These are phyloP conservation scores for Cladophialophora carrionii DNA, from an alignment of 2,329 filamentous ascomycete genomes.

Conservation along the genomic window DNA sequence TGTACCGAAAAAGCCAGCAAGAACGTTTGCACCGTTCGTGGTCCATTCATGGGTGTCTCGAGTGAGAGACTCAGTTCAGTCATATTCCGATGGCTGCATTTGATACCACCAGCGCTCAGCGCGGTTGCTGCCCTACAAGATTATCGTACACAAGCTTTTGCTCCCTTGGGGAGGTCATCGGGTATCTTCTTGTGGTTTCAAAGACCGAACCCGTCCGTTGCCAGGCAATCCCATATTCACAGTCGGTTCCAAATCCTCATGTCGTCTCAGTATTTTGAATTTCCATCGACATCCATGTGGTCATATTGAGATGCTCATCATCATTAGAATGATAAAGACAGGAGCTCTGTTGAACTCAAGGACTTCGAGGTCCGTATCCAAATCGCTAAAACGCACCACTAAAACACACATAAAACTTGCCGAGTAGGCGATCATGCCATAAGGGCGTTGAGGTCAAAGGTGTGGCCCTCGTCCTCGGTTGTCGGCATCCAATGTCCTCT, in stretches of 20 bases:
- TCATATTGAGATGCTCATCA: background rate
- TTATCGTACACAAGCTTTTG: constrained; percentile 31
- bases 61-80: background rate
- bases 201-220: constrained; percentile 7
- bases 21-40: background rate
- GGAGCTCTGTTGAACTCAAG: constrained; percentile 10
- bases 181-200: constrained; percentile 19
- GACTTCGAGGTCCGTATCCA: background rate
- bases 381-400: constrained; percentile 32
- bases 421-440: constrained; percentile 29
- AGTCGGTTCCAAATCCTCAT: constrained; percentile 9
- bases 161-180: constrained; percentile 27
- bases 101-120: constrained; percentile 31
- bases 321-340: constrained; percentile 6
- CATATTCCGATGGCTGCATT: constrained; percentile 13
- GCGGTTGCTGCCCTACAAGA: constrained; percentile 18
- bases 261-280: constrained; percentile 16
- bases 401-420: constrained; percentile 24
- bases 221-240: constrained; percentile 5
- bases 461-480: constrained; percentile 26
- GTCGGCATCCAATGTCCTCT: constrained; percentile 73
- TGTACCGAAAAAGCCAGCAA: background rate
- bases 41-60: background rate
- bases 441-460: constrained; percentile 43
- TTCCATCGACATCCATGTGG: constrained; percentile 16